Evolutionary conservation across 805 yeast species (phyloP).

Genomic region (Wickerhamiella brachini): DNA sequence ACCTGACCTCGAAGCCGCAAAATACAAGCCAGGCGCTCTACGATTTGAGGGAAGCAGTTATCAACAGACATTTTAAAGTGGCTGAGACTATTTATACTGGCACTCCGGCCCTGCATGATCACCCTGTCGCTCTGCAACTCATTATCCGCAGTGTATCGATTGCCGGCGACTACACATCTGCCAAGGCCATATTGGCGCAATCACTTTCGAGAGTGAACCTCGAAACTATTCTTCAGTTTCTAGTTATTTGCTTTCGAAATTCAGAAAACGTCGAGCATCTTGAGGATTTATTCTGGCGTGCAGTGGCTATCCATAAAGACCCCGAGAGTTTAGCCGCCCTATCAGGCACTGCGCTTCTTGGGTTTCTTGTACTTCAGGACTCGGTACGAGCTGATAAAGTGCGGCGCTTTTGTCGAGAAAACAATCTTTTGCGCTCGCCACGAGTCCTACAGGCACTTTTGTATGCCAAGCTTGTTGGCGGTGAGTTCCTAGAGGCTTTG

Average conservation of each 20-base stretch:
- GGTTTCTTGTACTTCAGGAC: slow-evolving; percentile 11
- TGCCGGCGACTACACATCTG: slow-evolving; percentile 13
- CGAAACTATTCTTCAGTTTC: slow-evolving; percentile 7
- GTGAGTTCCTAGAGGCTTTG: slow-evolving; percentile 2
- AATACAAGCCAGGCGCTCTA: not conserved
- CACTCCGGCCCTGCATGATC: slow-evolving; percentile 7
- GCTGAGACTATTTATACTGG: slow-evolving; percentile 8
- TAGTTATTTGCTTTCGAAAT: slow-evolving; percentile 6
- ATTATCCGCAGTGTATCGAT: slow-evolving; percentile 11
- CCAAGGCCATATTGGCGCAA: slow-evolving; percentile 12
- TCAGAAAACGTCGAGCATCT: slow-evolving; percentile 11
- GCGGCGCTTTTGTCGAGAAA: not conserved
- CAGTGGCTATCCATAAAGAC: not conserved
- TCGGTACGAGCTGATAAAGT: not conserved
- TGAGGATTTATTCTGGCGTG: slow-evolving; percentile 5
- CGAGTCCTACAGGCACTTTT: slow-evolving; percentile 1
- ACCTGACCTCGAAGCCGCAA: not conserved
- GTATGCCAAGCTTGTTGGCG: not conserved
- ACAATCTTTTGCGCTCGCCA: not conserved
- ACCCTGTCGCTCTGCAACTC: slow-evolving; percentile 8
- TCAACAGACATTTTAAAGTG: not conserved
- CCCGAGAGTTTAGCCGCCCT: slow-evolving; percentile 5
- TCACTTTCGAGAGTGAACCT: slow-evolving; percentile 4
- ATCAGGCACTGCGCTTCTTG: slow-evolving; percentile 8
- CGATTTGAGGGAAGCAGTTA: not conserved